A percentile compares a stretch with the other conserved stretches of the same genome.
phyloP scores from a whole-genome alignment of 331 rosid genomes.

The Cydonia oblonga region DNA sequence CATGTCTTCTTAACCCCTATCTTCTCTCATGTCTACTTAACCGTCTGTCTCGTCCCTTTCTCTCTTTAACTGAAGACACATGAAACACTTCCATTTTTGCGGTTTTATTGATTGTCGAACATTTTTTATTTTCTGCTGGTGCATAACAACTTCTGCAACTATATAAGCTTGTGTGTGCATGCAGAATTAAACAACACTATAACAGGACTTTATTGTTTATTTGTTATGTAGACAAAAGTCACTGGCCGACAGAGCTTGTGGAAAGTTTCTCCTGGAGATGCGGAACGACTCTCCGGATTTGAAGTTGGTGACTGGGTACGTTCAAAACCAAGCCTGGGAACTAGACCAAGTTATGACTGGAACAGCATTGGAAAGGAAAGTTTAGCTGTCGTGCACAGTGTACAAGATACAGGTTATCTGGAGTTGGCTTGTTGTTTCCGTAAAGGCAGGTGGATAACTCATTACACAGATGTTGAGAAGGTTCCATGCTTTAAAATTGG shows the following conservation, averaged over 20 bases:
- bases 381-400: constrained; percentile 87
- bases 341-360: constrained; percentile 91
- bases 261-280: constrained; percentile 98
- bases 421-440: constrained; percentile 96
- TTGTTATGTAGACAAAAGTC: constrained; percentile 56
- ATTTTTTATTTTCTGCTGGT: background rate
- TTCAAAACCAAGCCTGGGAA: constrained; percentile 89
- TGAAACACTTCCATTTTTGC: background rate
- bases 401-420: constrained; percentile 88
- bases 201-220: constrained; percentile 1
- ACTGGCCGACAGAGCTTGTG: constrained; percentile 77
- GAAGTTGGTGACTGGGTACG: constrained; percentile 99
- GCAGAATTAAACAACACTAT: background rate
- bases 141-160: background rate
- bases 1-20: background rate
- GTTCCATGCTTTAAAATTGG: constrained; percentile 69
- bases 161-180: background rate
- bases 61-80: background rate
- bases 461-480: constrained; percentile 84
- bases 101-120: background rate
- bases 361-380: constrained; percentile 76
- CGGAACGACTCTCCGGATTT: constrained; percentile 86
- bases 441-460: constrained; percentile 79
- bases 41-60: background rate
- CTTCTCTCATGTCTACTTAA: too few species aligned